Percentiles rank a stretch among this genome's conserved stretches.
Conservation (phyloP, 1,139 yeast genomes). For the Scheffersomyces titani region DNA sequence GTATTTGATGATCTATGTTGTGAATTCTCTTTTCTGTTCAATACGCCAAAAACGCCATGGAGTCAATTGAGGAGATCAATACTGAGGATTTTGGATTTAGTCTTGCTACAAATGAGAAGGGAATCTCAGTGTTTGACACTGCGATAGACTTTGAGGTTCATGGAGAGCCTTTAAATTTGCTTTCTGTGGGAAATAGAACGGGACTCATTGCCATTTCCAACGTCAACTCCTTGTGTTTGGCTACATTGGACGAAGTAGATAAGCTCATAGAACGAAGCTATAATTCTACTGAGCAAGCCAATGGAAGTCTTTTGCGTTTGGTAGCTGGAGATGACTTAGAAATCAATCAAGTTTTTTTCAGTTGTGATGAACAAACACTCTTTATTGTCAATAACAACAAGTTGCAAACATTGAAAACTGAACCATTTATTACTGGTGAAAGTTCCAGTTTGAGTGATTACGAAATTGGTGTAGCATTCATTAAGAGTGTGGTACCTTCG, state of each 20-base stretch:
- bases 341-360: slow-evolving; percentile 28
- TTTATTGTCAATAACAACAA: slow-evolving; percentile 20
- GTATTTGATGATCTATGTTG: neutral
- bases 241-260: slow-evolving; percentile 12
- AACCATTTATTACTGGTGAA: neutral
- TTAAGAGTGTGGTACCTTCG: neutral
- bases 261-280: neutral
- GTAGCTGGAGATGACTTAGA: neutral
- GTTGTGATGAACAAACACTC: slow-evolving; percentile 22
- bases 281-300: neutral
- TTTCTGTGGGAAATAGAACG: slow-evolving; percentile 28
- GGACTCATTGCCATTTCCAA: slow-evolving; percentile 37
- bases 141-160: slow-evolving; percentile 25
- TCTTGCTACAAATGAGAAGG: slow-evolving; percentile 24
- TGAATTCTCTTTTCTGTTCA: no score
- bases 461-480: neutral
- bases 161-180: slow-evolving; percentile 22
- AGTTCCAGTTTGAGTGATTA: neutral
- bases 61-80: slow-evolving; percentile 23
- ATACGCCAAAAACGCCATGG: slow-evolving; percentile 2
- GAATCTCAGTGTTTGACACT: slow-evolving; percentile 27
- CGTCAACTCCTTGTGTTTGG: slow-evolving; percentile 20
- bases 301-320: slow-evolving; percentile 7
- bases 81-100: slow-evolving; percentile 46
- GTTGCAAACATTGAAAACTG: slow-evolving; percentile 4